Evolutionary conservation across 331 rosid genomes (phyloP).

Genomic region (Malus hybrid): DNA sequence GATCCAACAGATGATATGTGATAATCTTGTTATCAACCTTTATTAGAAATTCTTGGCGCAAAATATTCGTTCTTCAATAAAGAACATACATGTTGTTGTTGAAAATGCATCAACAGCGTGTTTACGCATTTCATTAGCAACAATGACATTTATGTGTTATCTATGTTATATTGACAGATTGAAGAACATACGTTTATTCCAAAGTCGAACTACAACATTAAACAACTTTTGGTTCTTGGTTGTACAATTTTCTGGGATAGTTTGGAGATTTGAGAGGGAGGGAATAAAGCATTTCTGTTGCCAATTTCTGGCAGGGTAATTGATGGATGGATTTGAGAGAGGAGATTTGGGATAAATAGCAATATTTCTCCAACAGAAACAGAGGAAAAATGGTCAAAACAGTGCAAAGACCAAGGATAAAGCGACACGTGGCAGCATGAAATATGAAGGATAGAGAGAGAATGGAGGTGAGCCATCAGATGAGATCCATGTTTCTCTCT

Average conservation of each 20-base stretch:
- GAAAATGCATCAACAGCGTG: neutral
- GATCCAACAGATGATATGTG: neutral
- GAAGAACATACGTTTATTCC: too few species aligned
- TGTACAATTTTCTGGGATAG: neutral
- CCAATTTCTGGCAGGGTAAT: neutral
- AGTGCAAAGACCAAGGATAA: neutral
- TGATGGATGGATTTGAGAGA: neutral
- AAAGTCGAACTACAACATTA: neutral
- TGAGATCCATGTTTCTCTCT: conserved; percentile 1
- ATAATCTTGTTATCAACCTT: neutral
- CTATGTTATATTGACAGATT: too few species aligned
- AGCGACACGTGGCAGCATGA: neutral
- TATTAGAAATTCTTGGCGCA: neutral
- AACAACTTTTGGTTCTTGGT: too few species aligned
- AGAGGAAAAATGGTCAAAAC: conserved; percentile 1
- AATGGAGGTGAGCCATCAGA: conserved; percentile 4
- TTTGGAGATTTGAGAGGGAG: neutral
- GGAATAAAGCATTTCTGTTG: neutral
- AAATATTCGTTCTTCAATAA: neutral
- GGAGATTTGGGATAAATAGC: neutral
- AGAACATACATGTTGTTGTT: too few species aligned
- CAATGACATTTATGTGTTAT: neutral
- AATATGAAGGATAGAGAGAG: neutral
- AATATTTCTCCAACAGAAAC: neutral
- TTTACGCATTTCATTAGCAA: neutral